Percentiles rank a stretch among this genome's conserved stretches.
Conservation (phyloP, 495 filamentous ascomycete species). For the Tuber aestivum region DNA sequence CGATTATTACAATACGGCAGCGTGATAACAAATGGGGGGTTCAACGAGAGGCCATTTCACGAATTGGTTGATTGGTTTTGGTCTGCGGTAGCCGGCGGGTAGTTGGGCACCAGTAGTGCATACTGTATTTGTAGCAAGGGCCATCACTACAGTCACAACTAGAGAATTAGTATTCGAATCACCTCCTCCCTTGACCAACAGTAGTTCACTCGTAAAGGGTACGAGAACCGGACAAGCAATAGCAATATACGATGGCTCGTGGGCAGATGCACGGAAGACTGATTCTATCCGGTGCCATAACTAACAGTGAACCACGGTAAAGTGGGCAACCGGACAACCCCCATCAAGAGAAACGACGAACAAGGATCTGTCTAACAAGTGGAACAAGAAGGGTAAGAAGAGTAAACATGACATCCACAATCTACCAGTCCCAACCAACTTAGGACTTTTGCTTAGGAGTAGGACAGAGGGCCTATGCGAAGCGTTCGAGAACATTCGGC, state of each 20-base stretch:
- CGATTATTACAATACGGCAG: neutral
- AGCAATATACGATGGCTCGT: neutral
- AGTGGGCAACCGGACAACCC: too few species aligned
- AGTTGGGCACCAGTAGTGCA: neutral
- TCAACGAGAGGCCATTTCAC: neutral
- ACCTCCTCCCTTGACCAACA: neutral
- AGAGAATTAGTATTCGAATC: neutral
- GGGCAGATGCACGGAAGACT: neutral
- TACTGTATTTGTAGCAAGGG: neutral
- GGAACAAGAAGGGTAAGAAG: neutral
- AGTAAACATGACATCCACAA: neutral
- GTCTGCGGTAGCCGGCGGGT: neutral
- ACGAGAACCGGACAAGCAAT: neutral
- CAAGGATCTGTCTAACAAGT: neutral
- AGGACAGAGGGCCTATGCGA: neutral
- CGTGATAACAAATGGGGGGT: neutral
- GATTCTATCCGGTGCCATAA: neutral
- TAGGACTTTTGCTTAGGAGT: neutral
- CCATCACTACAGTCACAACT: neutral
- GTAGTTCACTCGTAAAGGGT: too few species aligned
- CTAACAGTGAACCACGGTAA: neutral
- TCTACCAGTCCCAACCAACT: neutral
- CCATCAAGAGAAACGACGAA: neutral
- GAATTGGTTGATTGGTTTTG: neutral
- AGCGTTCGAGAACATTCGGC: too few species aligned